Percentiles rank a stretch among this genome's conserved stretches.
phyloP scores from a whole-genome alignment of 2,329 filamentous ascomycete species.

The Rutstroemia sp. region DNA sequence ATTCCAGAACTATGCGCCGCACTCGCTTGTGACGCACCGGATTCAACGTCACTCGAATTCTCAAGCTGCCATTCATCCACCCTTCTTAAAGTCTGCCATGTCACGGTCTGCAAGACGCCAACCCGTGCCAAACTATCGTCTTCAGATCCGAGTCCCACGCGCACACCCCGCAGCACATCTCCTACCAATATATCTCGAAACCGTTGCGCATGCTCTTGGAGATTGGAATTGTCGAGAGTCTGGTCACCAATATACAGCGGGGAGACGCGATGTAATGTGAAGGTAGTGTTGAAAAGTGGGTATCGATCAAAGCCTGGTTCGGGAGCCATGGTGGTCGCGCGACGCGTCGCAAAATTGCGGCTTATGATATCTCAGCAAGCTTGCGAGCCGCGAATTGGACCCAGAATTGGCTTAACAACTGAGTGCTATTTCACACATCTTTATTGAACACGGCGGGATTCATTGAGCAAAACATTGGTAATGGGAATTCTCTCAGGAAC shows the following conservation, averaged over 20 bases:
- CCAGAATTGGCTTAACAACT: too few species aligned
- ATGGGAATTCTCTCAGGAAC: too few species aligned
- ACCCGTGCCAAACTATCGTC: slow-evolving; percentile 30
- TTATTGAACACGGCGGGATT: too few species aligned
- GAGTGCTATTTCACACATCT: too few species aligned
- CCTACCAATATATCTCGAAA: slow-evolving; percentile 38
- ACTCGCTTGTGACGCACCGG: background rate
- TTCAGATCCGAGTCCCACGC: slow-evolving; percentile 33
- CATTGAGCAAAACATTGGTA: too few species aligned
- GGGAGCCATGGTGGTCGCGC: slow-evolving; percentile 3
- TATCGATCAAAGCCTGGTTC: slow-evolving; percentile 19
- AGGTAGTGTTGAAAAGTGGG: slow-evolving; percentile 39
- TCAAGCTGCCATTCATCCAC: slow-evolving; percentile 31
- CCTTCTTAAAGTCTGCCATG: slow-evolving; percentile 35
- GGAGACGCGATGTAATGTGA: slow-evolving; percentile 37
- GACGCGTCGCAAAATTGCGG: background rate
- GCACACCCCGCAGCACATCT: slow-evolving; percentile 38
- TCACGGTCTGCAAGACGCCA: slow-evolving; percentile 36
- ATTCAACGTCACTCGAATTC: background rate
- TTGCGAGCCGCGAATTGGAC: too few species aligned
- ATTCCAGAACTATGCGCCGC: slow-evolving; percentile 22
- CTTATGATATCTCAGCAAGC: background rate
- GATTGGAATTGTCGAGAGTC: slow-evolving; percentile 29
- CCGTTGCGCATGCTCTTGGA: slow-evolving; percentile 33
- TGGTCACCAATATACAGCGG: slow-evolving; percentile 35